Evolutionary conservation across 805 yeast species (phyloP), one percentile per base, ranked within the genome.

Genomic region (Pichia thaimueangensis): DNA sequence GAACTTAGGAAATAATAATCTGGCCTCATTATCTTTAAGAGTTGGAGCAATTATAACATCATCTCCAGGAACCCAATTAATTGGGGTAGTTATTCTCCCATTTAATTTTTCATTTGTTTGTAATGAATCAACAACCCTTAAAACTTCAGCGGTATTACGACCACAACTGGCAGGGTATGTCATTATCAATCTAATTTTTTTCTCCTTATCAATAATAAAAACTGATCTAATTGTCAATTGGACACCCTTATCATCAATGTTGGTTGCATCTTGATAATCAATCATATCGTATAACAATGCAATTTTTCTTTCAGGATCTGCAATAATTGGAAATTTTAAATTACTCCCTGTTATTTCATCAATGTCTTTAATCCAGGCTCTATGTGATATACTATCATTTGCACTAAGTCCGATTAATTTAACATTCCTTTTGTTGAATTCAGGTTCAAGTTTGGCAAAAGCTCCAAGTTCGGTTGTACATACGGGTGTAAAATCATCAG

Each of bases 391-490:
- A 24, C 76, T 67, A 29, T 69, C 75, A 60, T 82, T 81, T 43
- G 84, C 81, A 25, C 84, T 78, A 46, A 82, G 67, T 30, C 86
- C 87, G 57, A 82, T 73, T 57, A 82, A 68, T 56, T 80, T 79
- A 42, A 80, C 80, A 43, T 74, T 74, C 59, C 86, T 70, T 59
- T 74, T 72, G 52, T 68, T 69, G 57, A 82, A 82, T 59, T 81
- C 86, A 12, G 83, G 82, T 57, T 80, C 78, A 57, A 82, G 67
- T 57, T 76, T 74, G 50, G 86, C 81, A 56, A 82, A 80, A 7
- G 86, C 87, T 49, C 87, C 87, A 46, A 82, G 68, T 62, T 82
- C 88, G 39, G 88, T 82, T 49, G 87, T 82, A 61, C 88, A 82
- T 37, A 82, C 85, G 28, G 88, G 88, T 17, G 88, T 82, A 69